phyloP scores from a whole-genome alignment of 1,284 basidiomycete species.

The Tilletia walkeri region DNA sequence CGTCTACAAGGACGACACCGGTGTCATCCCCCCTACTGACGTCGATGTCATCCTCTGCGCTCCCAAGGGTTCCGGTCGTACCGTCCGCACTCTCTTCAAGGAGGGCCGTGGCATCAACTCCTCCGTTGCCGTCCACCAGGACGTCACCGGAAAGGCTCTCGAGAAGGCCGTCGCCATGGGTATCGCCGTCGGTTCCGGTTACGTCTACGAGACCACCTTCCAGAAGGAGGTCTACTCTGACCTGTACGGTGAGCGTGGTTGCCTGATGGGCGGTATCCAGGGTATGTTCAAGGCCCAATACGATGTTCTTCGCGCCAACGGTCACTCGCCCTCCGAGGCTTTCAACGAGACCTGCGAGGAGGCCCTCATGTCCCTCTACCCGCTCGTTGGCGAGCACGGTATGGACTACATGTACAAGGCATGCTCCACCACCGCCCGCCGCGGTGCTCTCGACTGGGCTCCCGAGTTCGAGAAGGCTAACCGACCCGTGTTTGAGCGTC shows the following conservation, averaged over 20 bases:
- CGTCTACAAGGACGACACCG: constrained; percentile 95
- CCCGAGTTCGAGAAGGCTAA: constrained; percentile 93
- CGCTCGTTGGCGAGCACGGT: constrained; percentile 88
- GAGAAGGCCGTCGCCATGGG: constrained; percentile 95
- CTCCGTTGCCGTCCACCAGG: constrained; percentile 77
- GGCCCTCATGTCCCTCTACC: constrained; percentile 97
- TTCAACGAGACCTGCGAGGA: constrained; percentile 99
- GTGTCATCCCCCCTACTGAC: constrained; percentile 84
- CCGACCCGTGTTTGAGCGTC: constrained; percentile 85
- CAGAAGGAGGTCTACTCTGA: constrained; percentile 99
- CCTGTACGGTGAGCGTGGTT: constrained; percentile 99
- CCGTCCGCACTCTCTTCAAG: constrained; percentile 98
- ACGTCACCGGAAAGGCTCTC: constrained; percentile 94
- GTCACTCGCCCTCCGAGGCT: constrained; percentile 94
- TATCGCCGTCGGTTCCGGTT: constrained; percentile 92
- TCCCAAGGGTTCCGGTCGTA: constrained; percentile 97
- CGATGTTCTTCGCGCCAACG: constrained; percentile 97
- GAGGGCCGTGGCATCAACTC: constrained; percentile 98
- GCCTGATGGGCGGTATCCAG: constrained; percentile 99
- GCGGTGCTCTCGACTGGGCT: constrained; percentile 99
- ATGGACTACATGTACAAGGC: constrained; percentile 98
- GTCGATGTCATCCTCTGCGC: constrained; percentile 99
- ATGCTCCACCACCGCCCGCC: constrained; percentile 97
- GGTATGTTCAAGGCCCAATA: constrained; percentile 99
- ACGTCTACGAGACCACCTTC: constrained; percentile 98